These are phyloP conservation scores for Coemansia biformis DNA, from an alignment of 192 early-diverging fungal species.

Conservation along the genomic window DNA sequence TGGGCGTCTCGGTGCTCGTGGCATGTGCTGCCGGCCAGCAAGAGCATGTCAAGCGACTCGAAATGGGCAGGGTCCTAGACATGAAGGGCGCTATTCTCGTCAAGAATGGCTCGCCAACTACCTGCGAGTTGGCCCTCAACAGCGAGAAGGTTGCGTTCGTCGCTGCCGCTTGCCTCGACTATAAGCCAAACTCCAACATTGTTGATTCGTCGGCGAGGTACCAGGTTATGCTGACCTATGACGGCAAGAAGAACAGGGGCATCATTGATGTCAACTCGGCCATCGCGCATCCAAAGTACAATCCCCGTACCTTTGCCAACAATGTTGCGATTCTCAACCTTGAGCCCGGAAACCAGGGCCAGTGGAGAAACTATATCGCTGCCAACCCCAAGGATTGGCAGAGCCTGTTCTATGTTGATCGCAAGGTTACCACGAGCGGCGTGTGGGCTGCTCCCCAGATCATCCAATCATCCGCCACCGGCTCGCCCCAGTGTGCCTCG, in stretches of 20 bases:
- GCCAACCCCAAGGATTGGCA: slow-evolving; percentile 34
- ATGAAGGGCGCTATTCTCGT: slow-evolving; percentile 28
- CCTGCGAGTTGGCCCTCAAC: slow-evolving; percentile 37
- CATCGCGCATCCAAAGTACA: slow-evolving; percentile 22
- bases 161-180: slow-evolving; percentile 32
- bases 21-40: slow-evolving; percentile 39
- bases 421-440: slow-evolving; percentile 4
- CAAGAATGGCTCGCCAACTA: slow-evolving; percentile 25
- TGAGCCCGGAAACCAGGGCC: not conserved
- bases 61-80: slow-evolving; percentile 5
- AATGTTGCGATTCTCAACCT: slow-evolving; percentile 32
- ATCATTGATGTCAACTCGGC: slow-evolving; percentile 12
- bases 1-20: slow-evolving; percentile 2
- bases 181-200: slow-evolving; percentile 9
- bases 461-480: slow-evolving; percentile 1
- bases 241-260: slow-evolving; percentile 15
- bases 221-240: slow-evolving; percentile 26
- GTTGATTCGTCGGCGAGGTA: slow-evolving; percentile 10
- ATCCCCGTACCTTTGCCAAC: slow-evolving; percentile 34
- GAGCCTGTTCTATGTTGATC: slow-evolving; percentile 19
- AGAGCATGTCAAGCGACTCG: slow-evolving; percentile 23
- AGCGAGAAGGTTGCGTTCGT: slow-evolving; percentile 40
- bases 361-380: slow-evolving; percentile 42
- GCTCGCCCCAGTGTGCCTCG: slow-evolving; percentile 10
- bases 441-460: slow-evolving; percentile 8